Evolutionary conservation across 1,284 basidiomycete genomes (phyloP), one percentile per base, ranked within the genome.

Genomic region (Trichosporon coremiiforme): DNA sequence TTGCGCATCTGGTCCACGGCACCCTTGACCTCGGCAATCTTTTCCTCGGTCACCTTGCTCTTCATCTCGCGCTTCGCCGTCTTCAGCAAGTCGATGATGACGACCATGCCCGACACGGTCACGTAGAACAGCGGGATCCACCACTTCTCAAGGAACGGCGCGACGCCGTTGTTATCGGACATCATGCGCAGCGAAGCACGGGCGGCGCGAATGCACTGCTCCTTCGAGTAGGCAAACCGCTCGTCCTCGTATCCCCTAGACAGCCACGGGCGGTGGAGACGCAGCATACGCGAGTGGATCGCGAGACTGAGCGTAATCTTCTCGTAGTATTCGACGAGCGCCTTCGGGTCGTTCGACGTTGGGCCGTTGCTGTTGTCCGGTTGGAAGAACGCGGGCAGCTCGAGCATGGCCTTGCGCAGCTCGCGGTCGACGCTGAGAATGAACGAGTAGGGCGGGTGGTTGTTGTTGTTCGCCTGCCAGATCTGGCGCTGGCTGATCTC

Each of bases 121-220:
- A 83, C 80, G 72, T 83, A 82, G 73, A 82, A 82, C 41, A 82
- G 73, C 0, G 79, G 80, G 55, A 82, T 77, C 81, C 83, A 85
- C 84, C 84, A 85, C 75, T 82, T 81, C 68, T 85, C 83, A 63
- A 85, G 68, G 73, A 84, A 84, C 12, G 77, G 73, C 25, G 81
- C 81, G 4, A 79, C 78, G 0, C 80, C 80, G 66, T 77, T 72
- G 31, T 77, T 74, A 68, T 79, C 78, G 55, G 75, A 76, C 79
- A 85, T 83, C 73, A 85, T 77, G 67, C 80, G 76, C 73, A 85
- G 68, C 67, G 77, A 80, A 20, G 82, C 82, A 57, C 83, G 78
- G 10, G 84, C 83, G 4, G 84, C 83, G 8, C 80, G 76, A 38
- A 85, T 82, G 70, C 84, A 85, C 69, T 83, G 82, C 67, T 83